Percentiles rank a stretch among this genome's conserved stretches.
phyloP scores from a whole-genome alignment of 1,284 basidiomycete genomes.

The Filobasidium uniguttulatum region DNA sequence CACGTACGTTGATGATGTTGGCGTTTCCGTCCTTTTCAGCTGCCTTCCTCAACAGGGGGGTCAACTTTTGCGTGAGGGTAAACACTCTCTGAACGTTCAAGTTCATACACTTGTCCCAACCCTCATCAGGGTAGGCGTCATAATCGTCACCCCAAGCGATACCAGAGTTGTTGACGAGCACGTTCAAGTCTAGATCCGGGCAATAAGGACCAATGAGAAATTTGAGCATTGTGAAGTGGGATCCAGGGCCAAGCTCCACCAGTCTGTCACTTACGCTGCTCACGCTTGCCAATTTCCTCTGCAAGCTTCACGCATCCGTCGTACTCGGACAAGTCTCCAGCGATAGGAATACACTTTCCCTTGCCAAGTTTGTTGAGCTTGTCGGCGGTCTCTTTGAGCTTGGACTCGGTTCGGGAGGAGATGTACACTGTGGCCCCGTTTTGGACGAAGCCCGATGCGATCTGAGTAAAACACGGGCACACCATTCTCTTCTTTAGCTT shows the following conservation, averaged over 20 bases:
- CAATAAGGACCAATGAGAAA: neutral
- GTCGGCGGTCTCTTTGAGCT: slow-evolving; percentile 46
- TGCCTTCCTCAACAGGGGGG: slow-evolving; percentile 48
- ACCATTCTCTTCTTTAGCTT: too few species aligned
- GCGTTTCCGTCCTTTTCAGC: slow-evolving; percentile 41
- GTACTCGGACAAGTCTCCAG: slow-evolving; percentile 48
- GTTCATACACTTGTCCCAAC: slow-evolving; percentile 43
- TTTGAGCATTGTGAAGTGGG: neutral
- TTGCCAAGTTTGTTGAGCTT: slow-evolving; percentile 47
- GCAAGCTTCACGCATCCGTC: slow-evolving; percentile 7
- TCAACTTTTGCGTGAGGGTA: slow-evolving; percentile 51
- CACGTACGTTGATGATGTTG: slow-evolving; percentile 49
- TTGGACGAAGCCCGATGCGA: slow-evolving; percentile 50
- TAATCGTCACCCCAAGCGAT: slow-evolving; percentile 49
- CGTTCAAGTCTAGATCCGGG: slow-evolving; percentile 12
- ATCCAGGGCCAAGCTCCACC: neutral
- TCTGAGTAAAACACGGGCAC: too few species aligned
- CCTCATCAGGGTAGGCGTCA: slow-evolving; percentile 45
- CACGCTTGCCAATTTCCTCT: slow-evolving; percentile 2
- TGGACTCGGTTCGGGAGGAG: slow-evolving; percentile 47
- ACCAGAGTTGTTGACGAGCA: slow-evolving; percentile 31
- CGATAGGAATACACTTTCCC: slow-evolving; percentile 47
- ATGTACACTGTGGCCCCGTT: slow-evolving; percentile 63
- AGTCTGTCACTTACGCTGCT: too few species aligned
- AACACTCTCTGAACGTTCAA: slow-evolving; percentile 57